phyloP scores from a whole-genome alignment of 2,329 filamentous ascomycete species.

The Nemania sp. region DNA sequence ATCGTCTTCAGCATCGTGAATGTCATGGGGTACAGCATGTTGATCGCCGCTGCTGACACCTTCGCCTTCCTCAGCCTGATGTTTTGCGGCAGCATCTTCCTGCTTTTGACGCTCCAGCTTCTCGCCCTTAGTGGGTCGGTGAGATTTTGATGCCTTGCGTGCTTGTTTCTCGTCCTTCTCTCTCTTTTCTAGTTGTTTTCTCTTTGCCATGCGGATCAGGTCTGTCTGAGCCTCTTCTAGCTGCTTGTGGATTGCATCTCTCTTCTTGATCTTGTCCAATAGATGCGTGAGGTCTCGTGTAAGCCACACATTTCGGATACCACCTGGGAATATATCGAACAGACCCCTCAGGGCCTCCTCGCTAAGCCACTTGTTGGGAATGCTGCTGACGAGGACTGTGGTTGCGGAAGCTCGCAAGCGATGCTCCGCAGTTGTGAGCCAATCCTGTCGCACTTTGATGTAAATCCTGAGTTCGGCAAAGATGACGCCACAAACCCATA shows the following conservation, averaged over 20 bases:
- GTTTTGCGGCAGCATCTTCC: constrained; percentile 55
- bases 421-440: constrained; percentile 92
- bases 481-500: constrained; percentile 86
- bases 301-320: constrained; percentile 94
- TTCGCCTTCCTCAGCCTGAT: constrained; percentile 53
- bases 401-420: constrained; percentile 91
- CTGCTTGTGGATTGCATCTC: constrained; percentile 70
- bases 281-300: constrained; percentile 87
- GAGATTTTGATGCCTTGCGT: constrained; percentile 57
- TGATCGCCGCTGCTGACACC: constrained; percentile 58
- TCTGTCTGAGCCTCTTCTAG: constrained; percentile 86
- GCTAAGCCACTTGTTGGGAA: constrained; percentile 88
- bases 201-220: constrained; percentile 79
- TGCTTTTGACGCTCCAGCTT: constrained; percentile 51
- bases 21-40: constrained; percentile 57
- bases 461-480: constrained; percentile 86
- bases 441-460: constrained; percentile 91
- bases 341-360: constrained; percentile 79
- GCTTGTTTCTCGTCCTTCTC: constrained; percentile 67
- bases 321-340: constrained; percentile 95
- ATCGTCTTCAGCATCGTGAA: constrained; percentile 49
- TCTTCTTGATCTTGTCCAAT: constrained; percentile 78
- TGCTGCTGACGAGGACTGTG: constrained; percentile 89
- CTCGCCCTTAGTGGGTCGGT: constrained; percentile 57
- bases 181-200: constrained; percentile 72